phyloP scores from a whole-genome alignment of 805 yeast species.

The Suhomyces kilbournensis region DNA sequence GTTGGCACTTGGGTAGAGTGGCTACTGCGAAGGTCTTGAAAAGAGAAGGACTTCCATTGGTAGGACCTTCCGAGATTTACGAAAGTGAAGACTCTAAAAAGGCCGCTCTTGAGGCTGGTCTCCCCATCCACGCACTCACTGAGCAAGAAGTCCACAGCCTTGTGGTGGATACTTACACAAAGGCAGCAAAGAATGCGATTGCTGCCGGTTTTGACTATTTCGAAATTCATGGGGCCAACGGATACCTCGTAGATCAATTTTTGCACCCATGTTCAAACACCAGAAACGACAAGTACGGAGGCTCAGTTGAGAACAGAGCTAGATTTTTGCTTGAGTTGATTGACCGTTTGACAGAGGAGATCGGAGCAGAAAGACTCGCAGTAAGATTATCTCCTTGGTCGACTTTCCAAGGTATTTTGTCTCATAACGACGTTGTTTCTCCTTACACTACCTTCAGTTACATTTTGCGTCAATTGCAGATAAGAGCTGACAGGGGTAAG shows the following conservation, averaged over 20 bases:
- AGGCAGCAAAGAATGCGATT: conserved; percentile 42
- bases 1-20: conserved; percentile 22
- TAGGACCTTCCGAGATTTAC: conserved; percentile 40
- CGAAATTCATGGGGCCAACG: conserved; percentile 42
- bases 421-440: conserved; percentile 17
- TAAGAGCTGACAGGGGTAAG: conserved; percentile 21
- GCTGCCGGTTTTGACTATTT: conserved; percentile 39
- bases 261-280: conserved; percentile 29
- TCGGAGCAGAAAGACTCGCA: not conserved
- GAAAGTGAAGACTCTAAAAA: conserved; percentile 30
- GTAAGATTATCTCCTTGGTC: conserved; percentile 40
- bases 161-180: conserved; percentile 35
- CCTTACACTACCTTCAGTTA: conserved; percentile 40
- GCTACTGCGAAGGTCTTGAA: conserved; percentile 33
- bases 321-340: conserved; percentile 27
- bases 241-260: conserved; percentile 38
- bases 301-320: conserved; percentile 36
- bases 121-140: conserved; percentile 25
- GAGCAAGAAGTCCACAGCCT: conserved; percentile 38
- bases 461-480: conserved; percentile 40
- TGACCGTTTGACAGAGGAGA: conserved; percentile 8
- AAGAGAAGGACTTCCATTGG: conserved; percentile 33
- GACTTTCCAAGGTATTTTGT: conserved; percentile 32
- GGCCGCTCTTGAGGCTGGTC: conserved; percentile 30
- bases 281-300: conserved; percentile 34